These are phyloP conservation scores for Nemania sp. DNA, from an alignment of 2,329 filamentous ascomycete genomes.

Conservation along the genomic window DNA sequence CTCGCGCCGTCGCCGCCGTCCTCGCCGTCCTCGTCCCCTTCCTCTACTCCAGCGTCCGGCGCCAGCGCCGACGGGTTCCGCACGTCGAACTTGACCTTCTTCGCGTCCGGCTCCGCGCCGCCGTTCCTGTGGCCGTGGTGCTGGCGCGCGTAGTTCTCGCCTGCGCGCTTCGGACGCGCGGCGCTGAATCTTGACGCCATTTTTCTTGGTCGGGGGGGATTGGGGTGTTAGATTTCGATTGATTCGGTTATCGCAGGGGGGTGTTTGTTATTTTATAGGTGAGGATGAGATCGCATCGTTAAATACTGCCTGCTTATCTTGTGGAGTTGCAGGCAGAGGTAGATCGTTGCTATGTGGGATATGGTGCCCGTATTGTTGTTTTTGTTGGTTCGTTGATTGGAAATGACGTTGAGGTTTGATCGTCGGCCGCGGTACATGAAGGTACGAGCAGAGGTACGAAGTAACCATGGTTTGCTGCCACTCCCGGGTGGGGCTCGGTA, in stretches of 20 bases:
- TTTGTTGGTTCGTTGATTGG: not conserved
- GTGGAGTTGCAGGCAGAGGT: no score
- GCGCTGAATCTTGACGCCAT: slow-evolving; percentile 66
- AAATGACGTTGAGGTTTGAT: slow-evolving; percentile 41
- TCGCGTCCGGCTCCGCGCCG: slow-evolving; percentile 56
- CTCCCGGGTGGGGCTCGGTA: not conserved
- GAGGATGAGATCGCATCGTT: slow-evolving; percentile 1
- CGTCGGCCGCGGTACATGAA: no score
- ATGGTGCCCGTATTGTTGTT: no score
- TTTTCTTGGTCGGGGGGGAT: not conserved
- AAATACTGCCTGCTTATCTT: not conserved
- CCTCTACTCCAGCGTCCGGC: slow-evolving; percentile 78
- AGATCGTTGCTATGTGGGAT: not conserved
- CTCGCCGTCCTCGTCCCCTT: slow-evolving; percentile 51
- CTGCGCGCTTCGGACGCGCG: slow-evolving; percentile 80
- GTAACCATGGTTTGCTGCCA: no score
- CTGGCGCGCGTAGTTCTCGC: slow-evolving; percentile 78
- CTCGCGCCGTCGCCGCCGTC: slow-evolving; percentile 19
- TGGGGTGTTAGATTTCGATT: not conserved
- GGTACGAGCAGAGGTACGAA: no score
- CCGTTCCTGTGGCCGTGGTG: slow-evolving; percentile 52
- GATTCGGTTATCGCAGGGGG: not conserved
- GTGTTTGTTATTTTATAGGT: not conserved
- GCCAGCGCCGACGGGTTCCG: slow-evolving; percentile 93
- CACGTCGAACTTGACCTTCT: slow-evolving; percentile 90